Conservation (phyloP, 108 stramenopile genomes). For the Cyclotella sp. region DNA sequence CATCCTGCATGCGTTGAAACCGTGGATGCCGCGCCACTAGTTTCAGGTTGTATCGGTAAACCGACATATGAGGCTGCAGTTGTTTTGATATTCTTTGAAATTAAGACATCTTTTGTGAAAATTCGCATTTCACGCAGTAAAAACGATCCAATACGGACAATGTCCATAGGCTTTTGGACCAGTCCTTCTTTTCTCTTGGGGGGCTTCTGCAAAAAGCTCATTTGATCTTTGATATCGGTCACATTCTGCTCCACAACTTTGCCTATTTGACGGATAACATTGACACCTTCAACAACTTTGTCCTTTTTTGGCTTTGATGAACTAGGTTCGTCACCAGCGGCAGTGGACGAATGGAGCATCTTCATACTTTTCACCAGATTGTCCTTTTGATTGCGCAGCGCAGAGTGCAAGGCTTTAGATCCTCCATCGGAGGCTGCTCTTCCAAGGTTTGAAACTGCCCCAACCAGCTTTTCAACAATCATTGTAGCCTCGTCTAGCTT, state of each 20-base stretch:
- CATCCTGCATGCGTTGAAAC: slow-evolving; percentile 26
- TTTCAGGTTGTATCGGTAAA: slow-evolving; percentile 2
- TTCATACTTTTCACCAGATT: slow-evolving; percentile 46
- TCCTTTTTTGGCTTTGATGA: slow-evolving; percentile 16
- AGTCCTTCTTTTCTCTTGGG: slow-evolving; percentile 48
- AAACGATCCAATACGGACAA: slow-evolving; percentile 43
- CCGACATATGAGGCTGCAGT: neutral
- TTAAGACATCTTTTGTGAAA: slow-evolving; percentile 50
- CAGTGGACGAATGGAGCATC: slow-evolving; percentile 27
- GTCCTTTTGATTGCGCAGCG: slow-evolving; percentile 37
- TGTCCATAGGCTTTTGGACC: slow-evolving; percentile 26
- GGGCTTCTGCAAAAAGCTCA: slow-evolving; percentile 44
- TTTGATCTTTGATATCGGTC: slow-evolving; percentile 39
- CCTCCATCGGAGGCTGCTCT: slow-evolving; percentile 51
- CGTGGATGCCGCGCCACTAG: neutral
- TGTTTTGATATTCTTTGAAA: slow-evolving; percentile 11
- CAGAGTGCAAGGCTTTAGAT: slow-evolving; percentile 35
- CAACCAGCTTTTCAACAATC: slow-evolving; percentile 48
- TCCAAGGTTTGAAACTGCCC: slow-evolving; percentile 49
- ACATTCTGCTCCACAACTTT: slow-evolving; percentile 56
- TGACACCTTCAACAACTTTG: slow-evolving; percentile 23
- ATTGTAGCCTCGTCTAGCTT: slow-evolving; percentile 44
- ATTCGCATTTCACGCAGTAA: slow-evolving; percentile 45
- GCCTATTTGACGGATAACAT: slow-evolving; percentile 45
- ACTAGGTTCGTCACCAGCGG: neutral